Base-by-base conservation (phyloP, 768 basidiomycete genomes). In the Leccinellum luteum region DNA sequence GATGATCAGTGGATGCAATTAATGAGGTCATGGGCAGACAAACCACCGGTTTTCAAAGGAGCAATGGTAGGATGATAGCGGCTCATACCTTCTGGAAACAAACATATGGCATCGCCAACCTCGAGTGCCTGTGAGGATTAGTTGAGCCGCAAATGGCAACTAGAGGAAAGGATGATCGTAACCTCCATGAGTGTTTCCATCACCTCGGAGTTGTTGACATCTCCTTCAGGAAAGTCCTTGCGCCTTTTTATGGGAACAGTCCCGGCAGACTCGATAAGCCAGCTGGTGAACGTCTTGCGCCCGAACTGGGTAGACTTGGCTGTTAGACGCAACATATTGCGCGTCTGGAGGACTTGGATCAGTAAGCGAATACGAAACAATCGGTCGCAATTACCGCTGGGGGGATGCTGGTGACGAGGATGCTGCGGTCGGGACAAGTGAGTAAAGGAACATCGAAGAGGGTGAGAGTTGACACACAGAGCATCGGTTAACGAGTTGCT, bases 271-370 rank as follows among this genome's bases (percentile, higher is more conserved):
- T 94, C 91, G 51, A 95, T 92, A 19, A 95, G 79, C 92, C 93
- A 94, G 60, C 88, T 90, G 8, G 89, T 92, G 70, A 95, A 92
- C 3, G 91, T 94, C 61, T 71, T 81, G 44, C 80, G 85, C 3
- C 91, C 90, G 64, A 95, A 95, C 63, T 89, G 88, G 0, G 92
- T 91, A 41, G 90, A 82, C 68, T 95, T 95, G 12, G 93, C 93
- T 0, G 93, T 95, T 43, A 95, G 74, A 13, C 92, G 85, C 6
- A 95, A 73, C 79, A 92, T 84, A 63, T 86, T 85, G 30, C 92
- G 88, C 61, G 78, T 82, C 89, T 91, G 66, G 31, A 38, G 44
- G 10, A 55, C 17, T 48, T 31, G 48, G 21, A 41, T 60, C 52
- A 59, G 55, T 19, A 48, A 44, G 50, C 30, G 62, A 10, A 45